Evolutionary conservation across 495 filamentous ascomycete genomes (phyloP), one percentile per base, ranked within the genome.

Genomic region (Acidomyces sp.): DNA sequence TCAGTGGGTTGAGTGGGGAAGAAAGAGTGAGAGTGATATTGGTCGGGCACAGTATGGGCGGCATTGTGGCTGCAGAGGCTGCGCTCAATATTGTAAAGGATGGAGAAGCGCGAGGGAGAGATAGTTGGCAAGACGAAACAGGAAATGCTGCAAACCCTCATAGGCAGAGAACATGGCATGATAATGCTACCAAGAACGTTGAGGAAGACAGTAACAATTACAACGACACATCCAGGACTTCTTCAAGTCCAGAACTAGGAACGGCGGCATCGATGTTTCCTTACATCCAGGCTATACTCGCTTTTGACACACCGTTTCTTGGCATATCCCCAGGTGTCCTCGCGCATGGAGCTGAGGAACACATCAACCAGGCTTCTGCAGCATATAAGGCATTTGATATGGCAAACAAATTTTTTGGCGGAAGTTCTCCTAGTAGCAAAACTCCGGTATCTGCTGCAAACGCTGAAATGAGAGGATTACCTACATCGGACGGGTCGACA

Each of bases 1-100:
- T 83, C 16, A 67, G 93, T 51, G 85, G 94, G 35, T 87, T 88
- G 6, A 82, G 78, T 2, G n/a, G n/a, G n/a, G n/a, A n/a, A n/a
- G n/a, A n/a, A n/a, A n/a, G n/a, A n/a, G 85, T 97, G 18, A 82
- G 72, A 53, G 79, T 79, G 17, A 71, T 95, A 46, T 65, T 97
- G 0, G 65, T 94, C 26, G 88, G 92, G 9, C 90, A 97, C 57
- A 85, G 79, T 9, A 97, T 97, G 90, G 90, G 87, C 49, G 90
- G 90, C 45, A 94, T 97, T 51, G 85, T 97, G 11, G 90, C 83
- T 18, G 87, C 86, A 16, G 90, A 97, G 42, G 77, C 82, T 0
- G 62, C 90, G 29, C 69, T 95, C 32, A 62, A 72, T 11, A 66
- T 90, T 13, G 64, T 75, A 21, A 65, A 67, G 18, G 83, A 92